These are phyloP conservation scores for Trichoderma simmonsii DNA, from an alignment of 2,329 filamentous ascomycete genomes.

Conservation along the genomic window DNA sequence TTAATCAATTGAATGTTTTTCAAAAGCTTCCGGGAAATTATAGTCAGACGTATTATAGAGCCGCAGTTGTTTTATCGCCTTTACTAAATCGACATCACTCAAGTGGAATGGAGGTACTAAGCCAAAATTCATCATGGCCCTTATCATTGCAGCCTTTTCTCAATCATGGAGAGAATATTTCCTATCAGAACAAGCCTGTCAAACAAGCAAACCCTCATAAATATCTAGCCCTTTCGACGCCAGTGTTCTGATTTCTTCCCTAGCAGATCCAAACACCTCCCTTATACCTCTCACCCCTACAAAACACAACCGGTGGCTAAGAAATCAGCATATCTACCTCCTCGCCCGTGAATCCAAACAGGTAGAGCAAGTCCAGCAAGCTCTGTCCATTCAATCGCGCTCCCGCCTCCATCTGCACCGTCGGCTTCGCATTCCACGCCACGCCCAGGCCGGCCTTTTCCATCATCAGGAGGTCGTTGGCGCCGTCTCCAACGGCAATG, in stretches of 20 bases:
- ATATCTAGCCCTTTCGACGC: background rate
- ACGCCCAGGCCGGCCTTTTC: conserved; percentile 70
- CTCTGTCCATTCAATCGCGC: conserved; percentile 68
- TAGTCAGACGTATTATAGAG: background rate
- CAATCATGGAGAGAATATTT: background rate
- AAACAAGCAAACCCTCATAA: background rate
- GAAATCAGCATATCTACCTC: conserved; percentile 43
- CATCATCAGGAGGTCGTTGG: conserved; percentile 82
- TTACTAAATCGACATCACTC: background rate
- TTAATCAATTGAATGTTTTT: background rate
- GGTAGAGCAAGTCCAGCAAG: conserved; percentile 67
- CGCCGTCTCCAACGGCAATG: conserved; percentile 75
- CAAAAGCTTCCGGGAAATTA: background rate
- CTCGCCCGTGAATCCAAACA: conserved; percentile 68
- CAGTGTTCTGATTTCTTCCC: background rate
- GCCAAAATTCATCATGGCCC: background rate
- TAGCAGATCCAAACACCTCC: background rate
- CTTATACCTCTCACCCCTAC: background rate
- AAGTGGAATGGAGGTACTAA: background rate
- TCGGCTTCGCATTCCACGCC: conserved; percentile 80
- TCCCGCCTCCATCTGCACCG: conserved; percentile 74
- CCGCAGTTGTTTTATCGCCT: background rate
- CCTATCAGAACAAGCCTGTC: background rate
- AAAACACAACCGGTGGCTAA: background rate
- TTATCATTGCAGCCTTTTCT: background rate